Evolutionary conservation across 495 filamentous ascomycete genomes (phyloP).

Genomic region (Penicillium fimorum): DNA sequence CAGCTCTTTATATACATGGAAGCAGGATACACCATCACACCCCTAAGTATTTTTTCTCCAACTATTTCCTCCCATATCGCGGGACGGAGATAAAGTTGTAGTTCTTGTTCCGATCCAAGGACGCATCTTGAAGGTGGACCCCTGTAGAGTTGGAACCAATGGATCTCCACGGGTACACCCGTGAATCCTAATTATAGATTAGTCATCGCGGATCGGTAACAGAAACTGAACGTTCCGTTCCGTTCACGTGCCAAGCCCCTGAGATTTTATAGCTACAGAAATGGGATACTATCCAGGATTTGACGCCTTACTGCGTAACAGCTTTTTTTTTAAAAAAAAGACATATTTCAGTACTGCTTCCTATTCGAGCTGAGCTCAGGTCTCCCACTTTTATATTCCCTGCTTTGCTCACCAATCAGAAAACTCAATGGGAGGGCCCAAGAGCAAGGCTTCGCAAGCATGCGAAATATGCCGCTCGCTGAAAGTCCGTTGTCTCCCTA

Average conservation of each 20-base stretch:
- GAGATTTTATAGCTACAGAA: no score
- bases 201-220: not conserved
- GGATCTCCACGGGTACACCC: no score
- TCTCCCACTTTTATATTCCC: not conserved
- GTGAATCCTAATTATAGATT: not conserved
- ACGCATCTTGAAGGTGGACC: no score
- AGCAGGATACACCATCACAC: not conserved
- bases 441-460: not conserved
- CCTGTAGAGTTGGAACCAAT: no score
- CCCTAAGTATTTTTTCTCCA: not conserved
- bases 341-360: not conserved
- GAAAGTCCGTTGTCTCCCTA: not conserved
- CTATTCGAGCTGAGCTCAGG: not conserved
- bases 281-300: no score
- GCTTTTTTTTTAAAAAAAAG: no score
- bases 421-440: not conserved
- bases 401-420: not conserved
- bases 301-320: no score
- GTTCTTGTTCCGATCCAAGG: not conserved
- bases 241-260: no score
- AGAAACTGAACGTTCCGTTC: not conserved
- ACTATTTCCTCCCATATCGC: not conserved
- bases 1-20: not conserved
- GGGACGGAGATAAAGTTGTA: not conserved
- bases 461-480: conserved; percentile 2